Conservation (phyloP, 1,284 basidiomycete genomes). For the Cryptococcus sp. region DNA sequence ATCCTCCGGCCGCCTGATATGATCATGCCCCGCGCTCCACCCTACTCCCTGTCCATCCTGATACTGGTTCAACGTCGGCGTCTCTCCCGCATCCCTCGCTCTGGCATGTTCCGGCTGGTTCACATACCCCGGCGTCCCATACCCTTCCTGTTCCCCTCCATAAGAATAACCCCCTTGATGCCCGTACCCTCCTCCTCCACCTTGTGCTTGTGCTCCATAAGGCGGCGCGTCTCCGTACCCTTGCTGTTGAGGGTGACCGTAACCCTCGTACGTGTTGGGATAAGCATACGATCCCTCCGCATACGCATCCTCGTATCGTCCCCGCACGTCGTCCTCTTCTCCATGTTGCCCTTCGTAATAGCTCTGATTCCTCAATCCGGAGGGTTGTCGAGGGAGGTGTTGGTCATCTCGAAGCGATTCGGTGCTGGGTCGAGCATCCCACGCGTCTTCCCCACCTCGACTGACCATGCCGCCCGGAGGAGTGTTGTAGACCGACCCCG, state of each 20-base stretch:
- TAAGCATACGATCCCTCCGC: constrained; percentile 13
- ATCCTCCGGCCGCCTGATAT: constrained; percentile 21
- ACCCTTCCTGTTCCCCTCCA: constrained; percentile 6
- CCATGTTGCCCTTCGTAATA: background rate
- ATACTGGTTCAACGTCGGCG: constrained; percentile 21
- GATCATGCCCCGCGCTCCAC: constrained; percentile 13
- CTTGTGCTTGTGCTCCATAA: constrained; percentile 5
- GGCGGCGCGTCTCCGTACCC: background rate
- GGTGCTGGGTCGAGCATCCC: constrained; percentile 61
- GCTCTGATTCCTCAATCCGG: background rate
- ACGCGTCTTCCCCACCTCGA: constrained; percentile 54
- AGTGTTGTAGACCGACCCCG: constrained; percentile 44
- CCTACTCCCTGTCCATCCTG: constrained; percentile 11
- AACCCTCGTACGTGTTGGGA: constrained; percentile 7
- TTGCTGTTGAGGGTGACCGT: constrained; percentile 9
- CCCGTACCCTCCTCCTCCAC: constrained; percentile 1
- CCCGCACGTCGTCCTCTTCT: background rate
- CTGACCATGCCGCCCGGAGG: constrained; percentile 10
- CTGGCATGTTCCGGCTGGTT: constrained; percentile 19
- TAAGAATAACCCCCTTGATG: constrained; percentile 8
- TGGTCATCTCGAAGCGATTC: constrained; percentile 43
- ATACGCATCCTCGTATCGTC: constrained; percentile 26
- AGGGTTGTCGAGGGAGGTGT: background rate
- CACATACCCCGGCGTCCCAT: constrained; percentile 8
- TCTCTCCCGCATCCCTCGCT: constrained; percentile 18